Conservation (phyloP, 2,329 filamentous ascomycete species). For the Lecanoromycetidae sp. region DNA sequence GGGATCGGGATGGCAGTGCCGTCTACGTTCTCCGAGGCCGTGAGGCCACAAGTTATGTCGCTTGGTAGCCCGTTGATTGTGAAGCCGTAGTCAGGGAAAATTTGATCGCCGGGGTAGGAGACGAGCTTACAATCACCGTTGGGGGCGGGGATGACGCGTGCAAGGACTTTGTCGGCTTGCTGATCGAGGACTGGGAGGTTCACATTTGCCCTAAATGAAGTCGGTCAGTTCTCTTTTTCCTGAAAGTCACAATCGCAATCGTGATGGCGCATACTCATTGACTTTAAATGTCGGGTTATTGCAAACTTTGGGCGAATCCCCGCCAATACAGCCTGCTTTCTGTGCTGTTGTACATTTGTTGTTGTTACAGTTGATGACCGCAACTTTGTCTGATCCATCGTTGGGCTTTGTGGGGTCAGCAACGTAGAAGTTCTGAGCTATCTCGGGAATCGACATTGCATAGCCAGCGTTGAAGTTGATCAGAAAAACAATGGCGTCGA, state of each 20-base stretch:
- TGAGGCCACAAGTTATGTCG: no score
- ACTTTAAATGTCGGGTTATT: background rate
- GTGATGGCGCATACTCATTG: background rate
- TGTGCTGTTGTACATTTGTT: background rate
- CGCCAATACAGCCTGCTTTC: background rate
- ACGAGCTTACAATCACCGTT: constrained; percentile 2
- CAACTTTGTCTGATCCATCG: background rate
- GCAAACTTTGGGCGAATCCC: background rate
- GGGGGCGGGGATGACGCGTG: background rate
- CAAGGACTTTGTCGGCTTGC: background rate
- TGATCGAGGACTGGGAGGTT: background rate
- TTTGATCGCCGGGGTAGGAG: background rate
- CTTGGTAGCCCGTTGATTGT: no score
- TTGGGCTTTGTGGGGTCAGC: background rate
- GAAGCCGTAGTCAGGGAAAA: no score
- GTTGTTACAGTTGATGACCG: background rate
- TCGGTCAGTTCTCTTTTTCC: background rate
- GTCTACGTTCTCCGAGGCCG: no score
- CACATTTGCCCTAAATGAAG: background rate
- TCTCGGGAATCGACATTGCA: background rate
- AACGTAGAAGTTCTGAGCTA: background rate
- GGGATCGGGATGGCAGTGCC: no score
- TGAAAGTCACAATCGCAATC: background rate
- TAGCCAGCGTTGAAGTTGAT: background rate
- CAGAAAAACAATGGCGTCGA: background rate